Conservation (phyloP, 1,139 yeast species). For the Sugiyamaella castrensis region DNA sequence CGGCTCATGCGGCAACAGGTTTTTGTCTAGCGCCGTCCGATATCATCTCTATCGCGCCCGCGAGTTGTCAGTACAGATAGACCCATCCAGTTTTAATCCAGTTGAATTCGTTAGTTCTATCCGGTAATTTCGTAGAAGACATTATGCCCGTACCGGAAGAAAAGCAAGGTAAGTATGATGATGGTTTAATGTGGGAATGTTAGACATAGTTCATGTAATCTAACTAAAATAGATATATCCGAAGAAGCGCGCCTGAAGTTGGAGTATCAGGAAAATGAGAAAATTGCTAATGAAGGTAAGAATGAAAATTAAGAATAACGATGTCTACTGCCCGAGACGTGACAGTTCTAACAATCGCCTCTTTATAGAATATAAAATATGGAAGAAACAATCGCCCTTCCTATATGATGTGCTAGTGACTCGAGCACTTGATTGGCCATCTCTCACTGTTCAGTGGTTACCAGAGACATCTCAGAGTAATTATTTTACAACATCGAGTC, state of each 20-base stretch:
- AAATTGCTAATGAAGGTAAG: conserved; percentile 45
- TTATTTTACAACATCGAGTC: conserved; percentile 31
- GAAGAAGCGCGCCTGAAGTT: conserved; percentile 30
- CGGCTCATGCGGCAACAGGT: too few relatives aligned
- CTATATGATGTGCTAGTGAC: conserved; percentile 76
- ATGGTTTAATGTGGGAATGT: background rate
- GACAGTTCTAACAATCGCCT: conserved; percentile 8
- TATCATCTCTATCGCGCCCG: too few relatives aligned
- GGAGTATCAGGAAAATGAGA: conserved; percentile 50
- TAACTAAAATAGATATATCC: background rate
- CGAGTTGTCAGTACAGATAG: too few relatives aligned
- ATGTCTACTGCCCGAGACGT: too few relatives aligned
- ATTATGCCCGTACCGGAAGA: conserved; percentile 4
- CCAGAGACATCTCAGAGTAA: conserved; percentile 30
- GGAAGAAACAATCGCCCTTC: conserved; percentile 91
- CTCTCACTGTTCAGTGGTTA: conserved; percentile 42
- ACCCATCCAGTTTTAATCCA: too few relatives aligned
- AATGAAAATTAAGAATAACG: background rate
- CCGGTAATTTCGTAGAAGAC: too few relatives aligned
- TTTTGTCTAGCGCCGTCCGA: too few relatives aligned
- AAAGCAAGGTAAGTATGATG: conserved; percentile 4
- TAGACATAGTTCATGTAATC: background rate
- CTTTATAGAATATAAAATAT: conserved; percentile 38
- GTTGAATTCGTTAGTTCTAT: too few relatives aligned
- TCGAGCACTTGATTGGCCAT: conserved; percentile 58